Evolutionary conservation across 495 filamentous ascomycete genomes (phyloP).

Genomic region (Geoglossum glabrum): DNA sequence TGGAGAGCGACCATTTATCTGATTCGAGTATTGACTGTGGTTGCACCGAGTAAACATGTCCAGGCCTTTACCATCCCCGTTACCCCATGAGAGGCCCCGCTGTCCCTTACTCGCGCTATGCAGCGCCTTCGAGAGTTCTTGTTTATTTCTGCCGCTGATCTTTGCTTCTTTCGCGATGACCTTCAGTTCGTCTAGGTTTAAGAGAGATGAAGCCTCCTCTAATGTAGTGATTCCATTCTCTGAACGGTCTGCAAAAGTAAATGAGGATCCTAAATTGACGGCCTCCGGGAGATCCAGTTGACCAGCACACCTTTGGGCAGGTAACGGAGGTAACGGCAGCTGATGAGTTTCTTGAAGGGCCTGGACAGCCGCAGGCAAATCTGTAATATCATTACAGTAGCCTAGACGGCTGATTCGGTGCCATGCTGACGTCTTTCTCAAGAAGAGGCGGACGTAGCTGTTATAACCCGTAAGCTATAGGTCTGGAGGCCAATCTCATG

Average conservation of each 20-base stretch:
- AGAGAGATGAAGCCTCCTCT: constrained; percentile 66
- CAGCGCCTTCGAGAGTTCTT: constrained; percentile 52
- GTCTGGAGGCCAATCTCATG: background rate
- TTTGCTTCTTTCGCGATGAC: constrained; percentile 68
- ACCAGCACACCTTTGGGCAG: constrained; percentile 21
- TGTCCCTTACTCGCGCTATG: constrained; percentile 53
- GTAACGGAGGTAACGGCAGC: constrained; percentile 22
- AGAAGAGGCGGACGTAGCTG: constrained; percentile 80
- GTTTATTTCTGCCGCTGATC: constrained; percentile 75
- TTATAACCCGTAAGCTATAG: background rate
- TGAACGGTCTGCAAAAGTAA: constrained; percentile 64
- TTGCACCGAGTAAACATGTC: constrained; percentile 6
- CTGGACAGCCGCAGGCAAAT: constrained; percentile 41
- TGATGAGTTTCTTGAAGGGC: constrained; percentile 30
- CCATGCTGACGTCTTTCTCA: constrained; percentile 89
- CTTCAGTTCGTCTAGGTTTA: constrained; percentile 75
- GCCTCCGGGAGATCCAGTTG: constrained; percentile 27
- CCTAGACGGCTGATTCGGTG: constrained; percentile 59
- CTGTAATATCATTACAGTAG: constrained; percentile 66
- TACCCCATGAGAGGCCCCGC: constrained; percentile 41
- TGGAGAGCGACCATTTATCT: constrained; percentile 10
- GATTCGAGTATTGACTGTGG: constrained; percentile 10
- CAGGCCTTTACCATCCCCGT: constrained; percentile 28
- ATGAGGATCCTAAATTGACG: constrained; percentile 27
- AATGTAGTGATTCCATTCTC: constrained; percentile 51